Evolutionary conservation across 352 stramenopile species (phyloP), one percentile per base, ranked within the genome.

Genomic region (Pythium phragmiticola): DNA sequence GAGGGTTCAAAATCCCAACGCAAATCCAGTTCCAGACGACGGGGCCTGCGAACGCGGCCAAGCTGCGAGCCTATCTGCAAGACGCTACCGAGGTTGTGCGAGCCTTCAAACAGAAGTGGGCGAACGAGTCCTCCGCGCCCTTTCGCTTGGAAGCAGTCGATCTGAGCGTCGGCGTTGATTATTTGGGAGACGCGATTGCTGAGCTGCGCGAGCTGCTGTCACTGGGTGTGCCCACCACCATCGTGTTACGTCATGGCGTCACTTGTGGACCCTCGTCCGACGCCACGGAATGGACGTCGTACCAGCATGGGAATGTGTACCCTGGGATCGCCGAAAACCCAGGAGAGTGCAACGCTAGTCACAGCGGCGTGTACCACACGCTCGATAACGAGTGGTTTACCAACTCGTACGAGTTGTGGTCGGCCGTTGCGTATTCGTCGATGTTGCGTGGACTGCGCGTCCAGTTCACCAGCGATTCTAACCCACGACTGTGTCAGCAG

Each of bases 341-440:
- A 37, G 48, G 26, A 9, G 21, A 39, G 7, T 4, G 2, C 19
- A n/a, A 41, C 16, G n/a, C 11, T 7, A 50, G 1, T 8, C 4
- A 42, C 21, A 36, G 17, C n/a, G 5, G 13, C 11, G 26, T 3
- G 5, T 13, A 33, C 34, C 36, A 58, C 21, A 48, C 51, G 6
- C 34, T 58, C 1, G 21, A 58, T 12, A 48, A 36, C 36, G 45
- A 21, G 19, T 2, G 4, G 2, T 37, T 45, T 13, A 4, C n/a
- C 13, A 58, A 16, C 51, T 58, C 51, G 51, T 58, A 47, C 51
- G 51, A 58, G n/a, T 36, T 58, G 6, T 58, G 51, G 51, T 58
- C 51, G 21, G 51, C 51, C 16, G 34, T 58, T 0, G 51, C 51
- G n/a, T 19, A 33, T 17, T 16, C 50, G 7, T 33, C 50, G 17